Evolutionary conservation across 129 eudicot genomes (phyloP), one percentile per base, ranked within the genome.

Genomic region (Ambrosia trifida): DNA sequence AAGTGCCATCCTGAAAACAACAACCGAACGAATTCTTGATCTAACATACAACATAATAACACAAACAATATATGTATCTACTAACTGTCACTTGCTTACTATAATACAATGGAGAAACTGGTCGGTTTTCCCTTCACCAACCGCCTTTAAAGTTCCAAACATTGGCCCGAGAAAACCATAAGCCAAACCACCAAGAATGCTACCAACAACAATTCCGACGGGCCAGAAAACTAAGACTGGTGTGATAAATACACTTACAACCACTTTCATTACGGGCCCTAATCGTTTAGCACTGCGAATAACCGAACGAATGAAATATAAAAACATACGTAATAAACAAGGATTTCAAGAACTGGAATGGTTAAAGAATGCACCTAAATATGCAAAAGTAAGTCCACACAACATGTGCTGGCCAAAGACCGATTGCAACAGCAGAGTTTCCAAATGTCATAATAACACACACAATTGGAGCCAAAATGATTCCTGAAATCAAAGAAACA

Each of bases 121-220:
- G 51, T 89, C 66, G 4, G 91, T 80, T 71, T 89, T 93, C 54
- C 96, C 96, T 78, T 85, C 95, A 14, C 85, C 95, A 76, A 93
- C 88, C 44, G 98, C 98, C 46, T 89, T 76, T 72, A 93, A 89
- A 43, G 98, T 93, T 72, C 91, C 98, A 62, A 93, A 87, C 68
- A 93, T 80, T 68, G 98, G 98, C 30, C 90, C 87, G 59, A 93
- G 86, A 35, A 93, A 74, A 45, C 98, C 98, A 85, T 89, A 93
- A 28, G 85, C 85, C 64, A 89, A 91, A n/a, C 98, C 98, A 47
- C 96, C 90, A 61, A 89, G 19, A 69, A 89, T 58, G 73, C 92
- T 84, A 28, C 84, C 81, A 3, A 74, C 56, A 17, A 93, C 68
- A 28, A 88, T 85, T 18, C 85, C 36, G 9, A 78, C 75, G 16